Conservation (phyloP, 2,329 filamentous ascomycete species). For the Clonostachys chloroleuca region DNA sequence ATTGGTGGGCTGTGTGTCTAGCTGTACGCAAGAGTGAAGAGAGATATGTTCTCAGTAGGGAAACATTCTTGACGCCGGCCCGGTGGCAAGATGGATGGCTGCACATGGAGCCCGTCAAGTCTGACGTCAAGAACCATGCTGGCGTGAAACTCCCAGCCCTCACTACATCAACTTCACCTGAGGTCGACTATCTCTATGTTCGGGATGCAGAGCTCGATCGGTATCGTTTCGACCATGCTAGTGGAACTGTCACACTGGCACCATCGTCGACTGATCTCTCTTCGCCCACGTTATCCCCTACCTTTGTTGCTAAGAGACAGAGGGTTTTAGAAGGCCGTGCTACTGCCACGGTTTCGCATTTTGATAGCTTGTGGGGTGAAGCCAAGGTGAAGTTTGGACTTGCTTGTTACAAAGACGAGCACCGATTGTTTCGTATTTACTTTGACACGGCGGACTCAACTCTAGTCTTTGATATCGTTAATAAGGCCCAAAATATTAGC, state of each 20-base stretch:
- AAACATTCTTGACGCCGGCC: slow-evolving; percentile 5
- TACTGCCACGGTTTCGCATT: neutral
- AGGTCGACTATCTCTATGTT: slow-evolving; percentile 4
- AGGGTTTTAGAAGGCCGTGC: neutral
- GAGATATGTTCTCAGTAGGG: slow-evolving; percentile 3
- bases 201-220: slow-evolving; percentile 1
- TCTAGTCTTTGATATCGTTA: neutral
- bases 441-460: neutral
- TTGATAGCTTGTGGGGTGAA: neutral
- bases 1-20: slow-evolving; percentile 9
- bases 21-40: slow-evolving; percentile 5
- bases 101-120: neutral
- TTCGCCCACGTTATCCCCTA: neutral
- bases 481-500: neutral
- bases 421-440: neutral
- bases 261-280: neutral
- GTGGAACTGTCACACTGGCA: neutral
- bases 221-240: slow-evolving; percentile 1
- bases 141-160: neutral
- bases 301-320: slow-evolving; percentile 5
- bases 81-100: slow-evolving; percentile 5
- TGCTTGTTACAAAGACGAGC: slow-evolving; percentile 5
- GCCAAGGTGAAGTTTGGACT: slow-evolving; percentile 1
- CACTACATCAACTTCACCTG: neutral
- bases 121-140: neutral